These are phyloP conservation scores for Sphagnum tenellum DNA, from an alignment of 225 moss, liverwort and hornwort genomes.

Conservation along the genomic window DNA sequence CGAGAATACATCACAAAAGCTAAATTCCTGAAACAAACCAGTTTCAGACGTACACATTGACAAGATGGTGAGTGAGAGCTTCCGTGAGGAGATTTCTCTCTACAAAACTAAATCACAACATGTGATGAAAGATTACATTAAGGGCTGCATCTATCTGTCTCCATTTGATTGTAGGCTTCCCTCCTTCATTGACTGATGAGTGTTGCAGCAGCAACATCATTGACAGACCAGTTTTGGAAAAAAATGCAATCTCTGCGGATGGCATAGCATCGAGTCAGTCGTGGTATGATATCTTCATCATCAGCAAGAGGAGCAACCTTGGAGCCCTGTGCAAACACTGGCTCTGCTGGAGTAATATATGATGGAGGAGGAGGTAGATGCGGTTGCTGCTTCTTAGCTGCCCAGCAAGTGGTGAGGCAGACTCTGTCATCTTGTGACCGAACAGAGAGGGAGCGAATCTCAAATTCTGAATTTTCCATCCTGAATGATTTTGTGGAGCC, in stretches of 20 bases:
- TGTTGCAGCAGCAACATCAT: constrained; percentile 39
- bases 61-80: too few relatives aligned
- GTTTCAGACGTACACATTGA: too few relatives aligned
- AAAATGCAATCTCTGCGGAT: constrained; percentile 76
- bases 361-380: too few relatives aligned
- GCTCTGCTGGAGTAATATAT: constrained; percentile 7
- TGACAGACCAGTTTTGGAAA: constrained; percentile 73
- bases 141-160: too few relatives aligned
- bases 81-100: too few relatives aligned
- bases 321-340: constrained; percentile 10
- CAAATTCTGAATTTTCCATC: constrained; percentile 23
- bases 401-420: constrained; percentile 31
- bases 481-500: constrained; percentile 37
- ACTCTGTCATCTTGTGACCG: constrained; percentile 30
- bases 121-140: too few relatives aligned
- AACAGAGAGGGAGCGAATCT: constrained; percentile 23
- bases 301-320: constrained; percentile 41
- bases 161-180: too few relatives aligned
- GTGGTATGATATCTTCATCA: constrained; percentile 46
- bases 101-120: too few relatives aligned
- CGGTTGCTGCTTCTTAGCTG: too few relatives aligned
- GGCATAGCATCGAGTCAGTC: constrained; percentile 81
- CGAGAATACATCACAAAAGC: too few relatives aligned
- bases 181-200: too few relatives aligned
- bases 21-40: too few relatives aligned